Conservation (phyloP, 495 filamentous ascomycete genomes). For the Penicillium pulvis region DNA sequence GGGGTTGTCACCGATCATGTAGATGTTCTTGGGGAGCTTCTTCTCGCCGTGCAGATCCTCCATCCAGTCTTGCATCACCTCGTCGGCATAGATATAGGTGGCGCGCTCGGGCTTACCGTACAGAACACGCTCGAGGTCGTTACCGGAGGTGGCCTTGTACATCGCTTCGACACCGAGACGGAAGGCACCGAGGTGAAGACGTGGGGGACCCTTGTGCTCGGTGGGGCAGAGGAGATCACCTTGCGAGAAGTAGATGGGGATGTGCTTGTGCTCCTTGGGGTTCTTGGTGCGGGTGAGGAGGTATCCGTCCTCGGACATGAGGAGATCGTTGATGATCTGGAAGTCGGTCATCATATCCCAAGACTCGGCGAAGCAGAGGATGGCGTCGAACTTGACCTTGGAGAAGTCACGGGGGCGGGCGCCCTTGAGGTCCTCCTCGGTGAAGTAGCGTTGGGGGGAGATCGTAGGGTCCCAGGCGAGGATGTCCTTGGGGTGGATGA, state of each 20-base stretch:
- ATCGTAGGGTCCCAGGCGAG: constrained; percentile 81
- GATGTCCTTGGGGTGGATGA: constrained; percentile 87
- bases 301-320: constrained; percentile 70
- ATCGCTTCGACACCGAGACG: constrained; percentile 75
- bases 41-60: constrained; percentile 73
- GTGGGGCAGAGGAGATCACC: constrained; percentile 76
- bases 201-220: constrained; percentile 67
- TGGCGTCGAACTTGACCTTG: constrained; percentile 76
- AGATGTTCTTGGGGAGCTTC: constrained; percentile 69
- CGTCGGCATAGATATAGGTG: constrained; percentile 80
- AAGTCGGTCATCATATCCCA: constrained; percentile 81
- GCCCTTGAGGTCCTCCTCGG: constrained; percentile 63
- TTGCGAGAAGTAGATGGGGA: constrained; percentile 77
- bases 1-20: constrained; percentile 84
- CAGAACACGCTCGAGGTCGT: constrained; percentile 77
- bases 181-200: constrained; percentile 76
- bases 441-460: constrained; percentile 79
- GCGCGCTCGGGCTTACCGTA: constrained; percentile 81
- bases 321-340: constrained; percentile 82
- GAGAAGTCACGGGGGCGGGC: constrained; percentile 68
- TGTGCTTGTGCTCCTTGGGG: constrained; percentile 52
- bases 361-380: constrained; percentile 81
- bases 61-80: constrained; percentile 77
- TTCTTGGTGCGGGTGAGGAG: constrained; percentile 68
- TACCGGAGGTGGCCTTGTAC: constrained; percentile 74